A percentile compares a stretch with the other conserved stretches of the same genome.
Evolutionary conservation across 164 flowering plant genomes (phyloP).

Genomic region (Nelumbo lutea): DNA sequence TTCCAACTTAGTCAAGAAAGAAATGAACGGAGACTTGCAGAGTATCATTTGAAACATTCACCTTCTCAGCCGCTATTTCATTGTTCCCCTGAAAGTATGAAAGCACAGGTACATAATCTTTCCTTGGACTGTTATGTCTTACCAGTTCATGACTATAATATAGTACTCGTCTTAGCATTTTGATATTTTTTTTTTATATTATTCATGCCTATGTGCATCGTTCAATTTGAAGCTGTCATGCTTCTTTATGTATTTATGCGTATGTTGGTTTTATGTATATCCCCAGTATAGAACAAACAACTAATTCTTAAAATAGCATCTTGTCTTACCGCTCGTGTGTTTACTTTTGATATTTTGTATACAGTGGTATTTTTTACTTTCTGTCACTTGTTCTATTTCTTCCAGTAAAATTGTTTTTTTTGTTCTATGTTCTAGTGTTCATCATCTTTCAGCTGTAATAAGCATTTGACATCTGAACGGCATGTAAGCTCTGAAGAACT

Average conservation of each 20-base stretch:
- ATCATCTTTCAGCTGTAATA: constrained; percentile 19
- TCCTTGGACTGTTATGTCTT: not conserved
- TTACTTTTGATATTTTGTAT: no score
- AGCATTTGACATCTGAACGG: constrained; percentile 17
- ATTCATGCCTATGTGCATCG: no score
- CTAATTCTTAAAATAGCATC: no score
- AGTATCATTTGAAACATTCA: constrained; percentile 45
- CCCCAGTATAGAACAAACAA: no score
- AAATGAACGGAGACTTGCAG: constrained; percentile 71
- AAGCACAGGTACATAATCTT: constrained; percentile 16
- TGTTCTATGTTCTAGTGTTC: constrained; percentile 18
- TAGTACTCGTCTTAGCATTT: no score
- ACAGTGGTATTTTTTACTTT: not conserved
- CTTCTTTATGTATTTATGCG: no score
- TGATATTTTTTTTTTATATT: no score
- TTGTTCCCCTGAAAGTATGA: constrained; percentile 16
- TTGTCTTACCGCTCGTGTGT: no score
- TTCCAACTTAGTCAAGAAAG: constrained; percentile 73
- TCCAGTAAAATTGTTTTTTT: not conserved
- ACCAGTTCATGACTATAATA: not conserved
- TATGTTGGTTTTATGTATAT: no score
- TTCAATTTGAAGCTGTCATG: no score
- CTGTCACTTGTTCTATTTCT: not conserved
- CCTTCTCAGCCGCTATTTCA: constrained; percentile 25
- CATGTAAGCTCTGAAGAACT: constrained; percentile 16